Conservation (phyloP, 2,329 filamentous ascomycete species). For the Apiospora rasikravindrae region DNA sequence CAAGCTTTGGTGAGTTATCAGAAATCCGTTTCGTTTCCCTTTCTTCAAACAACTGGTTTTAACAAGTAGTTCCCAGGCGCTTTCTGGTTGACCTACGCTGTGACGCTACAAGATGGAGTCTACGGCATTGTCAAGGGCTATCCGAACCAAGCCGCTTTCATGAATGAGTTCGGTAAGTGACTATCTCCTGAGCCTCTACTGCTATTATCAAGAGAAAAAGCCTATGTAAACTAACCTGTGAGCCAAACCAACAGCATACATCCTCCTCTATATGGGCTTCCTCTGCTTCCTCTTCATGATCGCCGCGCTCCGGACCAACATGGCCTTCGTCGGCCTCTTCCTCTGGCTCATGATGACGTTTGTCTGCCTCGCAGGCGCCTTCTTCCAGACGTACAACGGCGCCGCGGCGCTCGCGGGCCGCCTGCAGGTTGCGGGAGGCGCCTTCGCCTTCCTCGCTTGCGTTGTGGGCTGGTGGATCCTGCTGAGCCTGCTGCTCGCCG, state of each 20-base stretch:
- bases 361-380: neutral
- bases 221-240: neutral
- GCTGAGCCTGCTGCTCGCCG: constrained; percentile 1
- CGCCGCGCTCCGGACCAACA: constrained; percentile 2
- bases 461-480: constrained; percentile 7
- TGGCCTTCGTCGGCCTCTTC: constrained; percentile 7
- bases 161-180: constrained; percentile 3
- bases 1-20: neutral
- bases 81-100: constrained; percentile 14
- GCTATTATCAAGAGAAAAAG: neutral
- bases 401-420: neutral
- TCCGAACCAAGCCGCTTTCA: constrained; percentile 2
- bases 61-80: neutral
- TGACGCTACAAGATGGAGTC: neutral
- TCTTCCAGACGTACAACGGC: constrained; percentile 13
- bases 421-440: neutral
- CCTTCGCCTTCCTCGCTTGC: constrained; percentile 7
- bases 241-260: neutral
- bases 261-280: constrained; percentile 6
- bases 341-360: constrained; percentile 1
- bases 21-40: neutral
- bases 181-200: neutral
- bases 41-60: neutral
- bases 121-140: constrained; percentile 4
- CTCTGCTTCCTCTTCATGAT: constrained; percentile 11